A percentile compares a stretch with the other conserved stretches of the same genome.
These are phyloP conservation scores for Monoraphidium neglectum DNA, from an alignment of 139 green algal genomes.

Conservation along the genomic window DNA sequence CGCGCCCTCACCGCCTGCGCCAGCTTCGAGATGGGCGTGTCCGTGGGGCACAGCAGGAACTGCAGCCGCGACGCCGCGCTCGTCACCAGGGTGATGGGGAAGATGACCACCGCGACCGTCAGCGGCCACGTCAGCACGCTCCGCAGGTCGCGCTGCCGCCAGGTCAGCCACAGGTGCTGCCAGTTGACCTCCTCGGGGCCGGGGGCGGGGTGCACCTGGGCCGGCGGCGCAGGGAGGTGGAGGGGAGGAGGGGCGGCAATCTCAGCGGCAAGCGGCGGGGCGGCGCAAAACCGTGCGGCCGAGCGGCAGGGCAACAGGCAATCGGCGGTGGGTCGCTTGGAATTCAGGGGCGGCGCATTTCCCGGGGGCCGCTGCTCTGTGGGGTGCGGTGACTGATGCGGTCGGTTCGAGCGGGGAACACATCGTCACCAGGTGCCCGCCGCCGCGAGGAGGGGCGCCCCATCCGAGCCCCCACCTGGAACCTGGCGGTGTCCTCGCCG, in stretches of 20 bases:
- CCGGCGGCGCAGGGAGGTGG: background rate
- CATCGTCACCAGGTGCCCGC: too few species aligned
- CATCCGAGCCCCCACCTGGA: constrained; percentile 26
- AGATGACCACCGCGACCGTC: constrained; percentile 51
- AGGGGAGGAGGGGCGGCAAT: too few species aligned
- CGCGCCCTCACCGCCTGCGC: background rate
- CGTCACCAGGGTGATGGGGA: constrained; percentile 62
- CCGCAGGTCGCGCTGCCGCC: constrained; percentile 49
- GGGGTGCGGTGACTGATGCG: too few species aligned
- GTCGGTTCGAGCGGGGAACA: too few species aligned
- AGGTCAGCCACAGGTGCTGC: constrained; percentile 52
- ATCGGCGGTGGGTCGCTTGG: background rate
- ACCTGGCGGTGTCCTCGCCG: constrained; percentile 47
- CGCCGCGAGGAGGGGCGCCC: too few species aligned
- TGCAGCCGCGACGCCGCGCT: constrained; percentile 23
- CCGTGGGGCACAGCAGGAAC: constrained; percentile 55
- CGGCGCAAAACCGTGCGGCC: too few species aligned
- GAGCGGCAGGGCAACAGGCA: too few species aligned
- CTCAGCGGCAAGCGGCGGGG: too few species aligned
- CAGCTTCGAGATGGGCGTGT: background rate
- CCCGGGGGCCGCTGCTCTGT: too few species aligned
- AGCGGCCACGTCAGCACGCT: constrained; percentile 37
- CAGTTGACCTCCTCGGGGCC: constrained; percentile 75
- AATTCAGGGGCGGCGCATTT: too few species aligned
- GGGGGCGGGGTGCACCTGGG: constrained; percentile 55